Evolutionary conservation across 2,329 filamentous ascomycete genomes (phyloP).

Genomic region (Diaporthe amygdali): DNA sequence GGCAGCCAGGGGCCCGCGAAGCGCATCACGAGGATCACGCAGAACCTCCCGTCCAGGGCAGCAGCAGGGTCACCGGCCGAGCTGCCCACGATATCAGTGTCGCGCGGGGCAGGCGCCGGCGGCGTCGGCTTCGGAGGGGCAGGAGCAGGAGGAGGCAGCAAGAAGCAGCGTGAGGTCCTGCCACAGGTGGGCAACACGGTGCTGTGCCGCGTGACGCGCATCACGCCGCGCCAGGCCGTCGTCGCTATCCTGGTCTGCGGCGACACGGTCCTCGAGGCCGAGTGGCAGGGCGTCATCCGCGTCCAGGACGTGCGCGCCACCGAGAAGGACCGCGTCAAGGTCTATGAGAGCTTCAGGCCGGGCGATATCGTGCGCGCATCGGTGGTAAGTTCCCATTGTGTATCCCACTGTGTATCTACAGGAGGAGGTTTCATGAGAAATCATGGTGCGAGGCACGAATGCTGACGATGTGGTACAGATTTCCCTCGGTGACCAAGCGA

Average conservation of each 20-base stretch:
- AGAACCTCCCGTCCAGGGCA: slow-evolving; percentile 6
- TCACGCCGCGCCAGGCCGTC: slow-evolving; percentile 83
- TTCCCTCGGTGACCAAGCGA: slow-evolving; percentile 89
- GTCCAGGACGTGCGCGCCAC: slow-evolving; percentile 92
- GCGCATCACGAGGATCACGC: slow-evolving; percentile 62
- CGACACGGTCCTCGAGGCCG: slow-evolving; percentile 72
- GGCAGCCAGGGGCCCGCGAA: slow-evolving; percentile 51
- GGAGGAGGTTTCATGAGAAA: no score
- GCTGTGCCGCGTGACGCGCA: slow-evolving; percentile 83
- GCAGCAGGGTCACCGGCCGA: slow-evolving; percentile 42
- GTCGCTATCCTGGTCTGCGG: slow-evolving; percentile 87
- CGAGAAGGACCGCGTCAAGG: slow-evolving; percentile 93
- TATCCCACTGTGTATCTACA: no score
- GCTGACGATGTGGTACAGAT: slow-evolving; percentile 56
- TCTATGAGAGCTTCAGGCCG: slow-evolving; percentile 89
- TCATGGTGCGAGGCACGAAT: neutral
- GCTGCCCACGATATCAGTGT: slow-evolving; percentile 62
- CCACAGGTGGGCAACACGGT: slow-evolving; percentile 83
- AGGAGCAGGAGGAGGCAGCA: slow-evolving; percentile 23
- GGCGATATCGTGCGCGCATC: slow-evolving; percentile 89
- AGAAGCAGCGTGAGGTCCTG: slow-evolving; percentile 71
- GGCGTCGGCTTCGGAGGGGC: slow-evolving; percentile 12
- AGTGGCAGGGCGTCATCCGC: slow-evolving; percentile 85
- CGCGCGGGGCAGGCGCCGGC: slow-evolving; percentile 34
- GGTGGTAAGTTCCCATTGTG: slow-evolving; percentile 67